A percentile compares a stretch with the other conserved stretches of the same genome.
Conservation (phyloP, 441 rosid species). For the Adansonia gregorii region DNA sequence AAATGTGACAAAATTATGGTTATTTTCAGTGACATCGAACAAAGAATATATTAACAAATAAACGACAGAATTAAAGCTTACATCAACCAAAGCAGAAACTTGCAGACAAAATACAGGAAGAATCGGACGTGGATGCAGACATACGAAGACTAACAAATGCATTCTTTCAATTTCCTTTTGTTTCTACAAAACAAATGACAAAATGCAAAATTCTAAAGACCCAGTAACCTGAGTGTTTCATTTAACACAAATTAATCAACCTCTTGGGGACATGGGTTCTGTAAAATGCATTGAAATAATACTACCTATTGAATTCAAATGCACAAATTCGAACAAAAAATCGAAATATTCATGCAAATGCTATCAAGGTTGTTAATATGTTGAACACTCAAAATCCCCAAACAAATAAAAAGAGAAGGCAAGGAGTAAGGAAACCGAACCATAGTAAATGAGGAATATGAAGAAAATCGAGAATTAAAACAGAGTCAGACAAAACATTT, state of each 20-base stretch:
- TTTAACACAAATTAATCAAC: slow-evolving; percentile 3
- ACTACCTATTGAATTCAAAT: slow-evolving; percentile 14
- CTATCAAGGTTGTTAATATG: slow-evolving; percentile 5
- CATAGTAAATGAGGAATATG: not conserved
- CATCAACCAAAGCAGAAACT: not conserved
- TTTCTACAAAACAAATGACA: not conserved
- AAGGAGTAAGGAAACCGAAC: not conserved
- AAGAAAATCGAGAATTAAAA: not conserved
- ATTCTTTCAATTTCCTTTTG: not conserved
- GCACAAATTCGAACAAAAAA: slow-evolving; percentile 6
- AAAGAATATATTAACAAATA: not conserved
- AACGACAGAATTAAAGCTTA: slow-evolving; percentile 7
- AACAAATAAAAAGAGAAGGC: not conserved
- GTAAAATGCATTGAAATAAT: slow-evolving; percentile 2
- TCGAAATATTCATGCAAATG: slow-evolving; percentile 4
- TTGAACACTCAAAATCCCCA: not conserved
- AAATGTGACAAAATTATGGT: slow-evolving; percentile 8
- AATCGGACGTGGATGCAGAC: not conserved
- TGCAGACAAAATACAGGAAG: not conserved
- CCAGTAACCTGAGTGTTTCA: slow-evolving; percentile 9
- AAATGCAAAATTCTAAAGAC: slow-evolving; percentile 3
- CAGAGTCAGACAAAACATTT: slow-evolving; percentile 14
- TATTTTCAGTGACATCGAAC: not conserved
- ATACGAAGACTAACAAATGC: not conserved
- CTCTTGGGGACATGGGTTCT: slow-evolving; percentile 15